Base-by-base conservation (phyloP, 1,139 yeast species). In the Saccharomyces hybrid region DNA sequence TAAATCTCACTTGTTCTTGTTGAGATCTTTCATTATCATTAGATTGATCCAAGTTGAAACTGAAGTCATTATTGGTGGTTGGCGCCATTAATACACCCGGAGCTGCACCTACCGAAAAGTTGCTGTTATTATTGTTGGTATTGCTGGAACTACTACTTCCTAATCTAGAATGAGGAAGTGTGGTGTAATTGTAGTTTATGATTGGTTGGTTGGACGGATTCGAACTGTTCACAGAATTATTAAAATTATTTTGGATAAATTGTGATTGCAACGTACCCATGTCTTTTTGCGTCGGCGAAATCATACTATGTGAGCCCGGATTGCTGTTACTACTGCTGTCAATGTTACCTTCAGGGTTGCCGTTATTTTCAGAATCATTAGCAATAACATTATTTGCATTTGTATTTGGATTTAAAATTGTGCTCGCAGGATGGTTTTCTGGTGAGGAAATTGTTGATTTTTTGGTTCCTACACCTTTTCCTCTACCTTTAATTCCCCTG, bases 401-500 rank as follows among this genome's bases (percentile, higher is more conserved):
- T 84, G 62, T 84, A 87, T 57, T 82, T 9, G 44, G 6, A 13
- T 16, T 38, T n/a, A 38, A 9, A 16, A 38, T 38, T 8, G 16
- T 38, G 44, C 44, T 38, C 23, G 44, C 25, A 38, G 44, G 16
- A n/a, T 38, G 25, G 23, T 20, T 38, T 38, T 38, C 44, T 16
- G 44, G 44, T 16, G 44, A 38, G 44, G 44, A 16, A 13, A 38
- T 38, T 16, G 25, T 38, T 16, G 44, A 38, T 38, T 38, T 38
- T 16, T 38, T 38, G 25, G 44, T 38, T 38, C 44, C 44, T 16
- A 38, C 44, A 20, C 53, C 78, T 66, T 82, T 86, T 3, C 96
- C 96, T 60, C 97, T 79, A 27, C 97, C 97, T 62, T 88, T 83
- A 57, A 90, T 90, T 26, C 97, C 97, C 65, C 89, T 82, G 67